Evolutionary conservation across 2,329 filamentous ascomycete genomes (phyloP).

Genomic region (Ophiostoma himal-ulmi): DNA sequence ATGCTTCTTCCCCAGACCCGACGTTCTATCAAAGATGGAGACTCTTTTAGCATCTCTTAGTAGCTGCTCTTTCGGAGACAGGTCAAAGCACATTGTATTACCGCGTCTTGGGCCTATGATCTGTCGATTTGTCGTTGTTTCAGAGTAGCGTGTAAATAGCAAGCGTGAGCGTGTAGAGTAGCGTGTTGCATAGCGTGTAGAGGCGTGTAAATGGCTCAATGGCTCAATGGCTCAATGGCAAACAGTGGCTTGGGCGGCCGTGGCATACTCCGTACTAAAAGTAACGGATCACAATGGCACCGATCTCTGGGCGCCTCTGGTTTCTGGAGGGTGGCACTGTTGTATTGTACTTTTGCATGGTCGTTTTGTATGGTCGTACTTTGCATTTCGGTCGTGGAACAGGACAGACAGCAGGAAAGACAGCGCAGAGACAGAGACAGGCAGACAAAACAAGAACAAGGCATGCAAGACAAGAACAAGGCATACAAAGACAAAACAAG

Average conservation of each 20-base stretch:
- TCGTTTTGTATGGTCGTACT: neutral
- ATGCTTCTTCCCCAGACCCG: neutral
- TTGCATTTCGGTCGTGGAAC: slow-evolving; percentile 5
- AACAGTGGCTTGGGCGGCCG: no score
- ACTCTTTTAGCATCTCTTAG: neutral
- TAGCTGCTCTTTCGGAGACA: neutral
- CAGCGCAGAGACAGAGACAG: neutral
- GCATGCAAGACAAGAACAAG: neutral
- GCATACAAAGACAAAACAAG: neutral
- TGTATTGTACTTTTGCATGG: neutral
- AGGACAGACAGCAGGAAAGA: neutral
- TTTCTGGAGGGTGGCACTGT: neutral
- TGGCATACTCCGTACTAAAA: neutral
- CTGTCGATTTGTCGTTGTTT: neutral
- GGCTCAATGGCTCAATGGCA: neutral
- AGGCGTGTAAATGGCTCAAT: neutral
- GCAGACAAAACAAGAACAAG: neutral
- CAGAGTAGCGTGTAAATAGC: neutral
- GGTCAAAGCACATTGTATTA: neutral
- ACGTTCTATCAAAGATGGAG: slow-evolving; percentile 7
- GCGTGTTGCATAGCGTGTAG: neutral
- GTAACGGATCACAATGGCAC: neutral
- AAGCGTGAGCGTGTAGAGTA: neutral
- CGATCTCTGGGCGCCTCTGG: neutral
- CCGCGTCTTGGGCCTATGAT: neutral